Base-by-base conservation (phyloP, 2,329 filamentous ascomycete genomes). In the Keithomyces neogunnii region DNA sequence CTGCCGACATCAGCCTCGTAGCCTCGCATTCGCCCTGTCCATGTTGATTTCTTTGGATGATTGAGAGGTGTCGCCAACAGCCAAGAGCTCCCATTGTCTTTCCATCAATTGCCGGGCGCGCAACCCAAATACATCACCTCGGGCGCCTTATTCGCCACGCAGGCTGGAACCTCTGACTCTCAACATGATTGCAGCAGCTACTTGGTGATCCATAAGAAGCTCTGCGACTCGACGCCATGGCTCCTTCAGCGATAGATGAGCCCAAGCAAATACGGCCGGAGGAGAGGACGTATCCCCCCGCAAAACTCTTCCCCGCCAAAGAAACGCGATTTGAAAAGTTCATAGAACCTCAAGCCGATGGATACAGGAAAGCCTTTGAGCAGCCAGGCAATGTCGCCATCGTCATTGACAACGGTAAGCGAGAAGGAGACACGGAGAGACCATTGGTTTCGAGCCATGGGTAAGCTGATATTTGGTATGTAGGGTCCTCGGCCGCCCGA, bases 321-420 rank as follows among this genome's bases (percentile, higher is more conserved):
- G 84, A 86, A 63, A 76, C 74, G 53, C 76, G 72, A 56, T 85
- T 84, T 61, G 80, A 83, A 55, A 75, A 75, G 54, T 76, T 70
- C 51, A 69, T 78, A 38, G 68, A 74, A 32, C 69, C 76, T 2
- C 73, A 80, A 60, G 71, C 75, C 7, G 85, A 92, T 61, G 88
- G 87, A 46, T 90, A 86, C 63, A 77, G 81, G 61, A 76, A 79
- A 59, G 91, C 88, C 54, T 76, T 80, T 48, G 71, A 80, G 51
- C 71, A 77, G 26, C 68, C 76, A 13, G 77, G 73, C 52, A 72
- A 74, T 45, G 87, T 84, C 48, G 89, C 90, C 48, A 96, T 99
- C 63, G 88, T 99, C 56, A 97, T 99, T 64, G 93, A 99, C 73
- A 96, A 96, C 86, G 93, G 91, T 95, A 72, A 54, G 70, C 50